Evolutionary conservation across 305 asterid genomes (phyloP).

Genomic region (Fraxinus velutina): DNA sequence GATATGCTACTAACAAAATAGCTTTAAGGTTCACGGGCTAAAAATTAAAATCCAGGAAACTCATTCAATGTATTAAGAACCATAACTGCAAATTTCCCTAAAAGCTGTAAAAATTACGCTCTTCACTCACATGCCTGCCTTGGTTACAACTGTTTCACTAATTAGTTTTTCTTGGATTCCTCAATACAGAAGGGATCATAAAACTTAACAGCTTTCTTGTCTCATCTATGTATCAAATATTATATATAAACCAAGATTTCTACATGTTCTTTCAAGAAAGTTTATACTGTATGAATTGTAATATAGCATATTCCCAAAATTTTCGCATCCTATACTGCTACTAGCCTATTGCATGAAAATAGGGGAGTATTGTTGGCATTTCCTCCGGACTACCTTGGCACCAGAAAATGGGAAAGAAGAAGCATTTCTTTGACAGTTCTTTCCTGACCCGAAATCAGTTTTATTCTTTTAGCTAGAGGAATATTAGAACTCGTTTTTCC

Average conservation of each 20-base stretch:
- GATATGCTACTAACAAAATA: background rate
- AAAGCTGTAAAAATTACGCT: background rate
- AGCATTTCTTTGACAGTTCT: background rate
- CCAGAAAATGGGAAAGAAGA: background rate
- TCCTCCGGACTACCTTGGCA: background rate
- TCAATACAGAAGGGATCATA: background rate
- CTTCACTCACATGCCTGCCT: background rate
- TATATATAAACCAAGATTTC: background rate
- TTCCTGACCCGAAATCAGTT: background rate
- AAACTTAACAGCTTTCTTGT: background rate
- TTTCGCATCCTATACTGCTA: background rate
- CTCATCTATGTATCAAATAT: background rate
- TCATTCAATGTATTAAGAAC: background rate
- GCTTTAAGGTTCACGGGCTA: background rate
- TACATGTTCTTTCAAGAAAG: background rate
- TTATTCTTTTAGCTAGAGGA: background rate
- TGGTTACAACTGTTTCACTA: background rate
- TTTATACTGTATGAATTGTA: background rate
- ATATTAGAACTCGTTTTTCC: background rate
- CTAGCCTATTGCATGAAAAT: background rate
- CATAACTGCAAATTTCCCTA: background rate
- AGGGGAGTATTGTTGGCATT: background rate
- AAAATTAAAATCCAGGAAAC: background rate
- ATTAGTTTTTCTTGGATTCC: background rate
- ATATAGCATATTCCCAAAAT: background rate